phyloP scores from a whole-genome alignment of 2,329 filamentous ascomycete genomes.

The Cercospora berteroae region DNA sequence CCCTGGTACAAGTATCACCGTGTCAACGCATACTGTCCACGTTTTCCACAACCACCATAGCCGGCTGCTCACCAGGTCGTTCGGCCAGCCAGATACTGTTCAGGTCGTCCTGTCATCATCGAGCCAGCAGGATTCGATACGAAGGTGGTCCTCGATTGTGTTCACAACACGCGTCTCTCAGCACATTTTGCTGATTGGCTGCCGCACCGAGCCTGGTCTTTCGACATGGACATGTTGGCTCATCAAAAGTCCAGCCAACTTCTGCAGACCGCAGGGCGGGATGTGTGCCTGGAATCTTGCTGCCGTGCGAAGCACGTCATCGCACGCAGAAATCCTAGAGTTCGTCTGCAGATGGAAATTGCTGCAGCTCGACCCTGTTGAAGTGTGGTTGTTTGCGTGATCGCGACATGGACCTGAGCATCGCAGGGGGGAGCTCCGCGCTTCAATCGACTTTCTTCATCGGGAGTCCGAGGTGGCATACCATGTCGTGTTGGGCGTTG shows the following conservation, averaged over 20 bases:
- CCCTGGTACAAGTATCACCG: background rate
- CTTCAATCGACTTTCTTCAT: background rate
- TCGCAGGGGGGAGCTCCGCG: background rate
- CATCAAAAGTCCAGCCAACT: conserved; percentile 1
- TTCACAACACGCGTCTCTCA: background rate
- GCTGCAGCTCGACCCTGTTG: background rate
- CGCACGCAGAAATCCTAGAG: background rate
- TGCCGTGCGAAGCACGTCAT: conserved; percentile 14
- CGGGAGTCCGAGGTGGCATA: background rate
- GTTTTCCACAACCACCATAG: background rate
- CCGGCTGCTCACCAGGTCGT: background rate
- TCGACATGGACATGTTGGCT: conserved; percentile 4
- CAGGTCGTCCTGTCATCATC: background rate
- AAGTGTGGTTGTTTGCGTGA: conserved; percentile 9
- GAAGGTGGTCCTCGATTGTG: background rate
- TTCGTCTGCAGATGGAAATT: background rate
- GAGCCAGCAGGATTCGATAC: background rate
- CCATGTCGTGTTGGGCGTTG: conserved; percentile 10
- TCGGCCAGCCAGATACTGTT: background rate
- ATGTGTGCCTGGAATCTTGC: background rate
- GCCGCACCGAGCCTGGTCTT: background rate
- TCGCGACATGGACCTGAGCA: conserved; percentile 2
- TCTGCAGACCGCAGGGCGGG: background rate
- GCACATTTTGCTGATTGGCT: background rate
- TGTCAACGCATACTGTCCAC: background rate